A percentile compares a stretch with the other conserved stretches of the same genome.
phyloP scores from a whole-genome alignment of 2,329 filamentous ascomycete genomes.

The Cylindrodendrum hubeiense region DNA sequence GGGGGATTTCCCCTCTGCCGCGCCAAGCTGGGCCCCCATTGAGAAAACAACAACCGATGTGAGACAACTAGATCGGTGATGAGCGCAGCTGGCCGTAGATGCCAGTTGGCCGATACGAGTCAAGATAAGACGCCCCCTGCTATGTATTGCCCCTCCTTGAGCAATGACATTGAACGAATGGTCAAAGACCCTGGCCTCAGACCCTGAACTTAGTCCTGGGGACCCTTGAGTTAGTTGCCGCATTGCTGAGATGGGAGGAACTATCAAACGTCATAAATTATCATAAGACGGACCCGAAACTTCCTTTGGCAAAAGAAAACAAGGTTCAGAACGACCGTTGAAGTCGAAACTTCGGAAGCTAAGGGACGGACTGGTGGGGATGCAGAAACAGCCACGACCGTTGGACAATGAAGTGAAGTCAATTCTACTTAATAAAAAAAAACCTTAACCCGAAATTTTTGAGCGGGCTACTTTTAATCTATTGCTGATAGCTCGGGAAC shows the following conservation, averaged over 20 bases:
- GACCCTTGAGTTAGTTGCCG: constrained; percentile 1
- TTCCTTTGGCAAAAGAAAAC: neutral
- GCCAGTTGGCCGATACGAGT: neutral
- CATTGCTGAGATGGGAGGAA: constrained; percentile 2
- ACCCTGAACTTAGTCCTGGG: neutral
- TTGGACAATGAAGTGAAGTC: neutral
- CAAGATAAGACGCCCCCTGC: constrained; percentile 15
- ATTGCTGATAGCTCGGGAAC: neutral
- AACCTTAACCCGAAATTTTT: neutral
- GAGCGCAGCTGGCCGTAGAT: neutral
- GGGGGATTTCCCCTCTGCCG: constrained; percentile 5
- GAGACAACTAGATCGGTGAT: constrained; percentile 5
- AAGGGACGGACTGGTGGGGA: neutral
- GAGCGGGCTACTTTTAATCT: neutral
- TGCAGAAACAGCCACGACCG: neutral
- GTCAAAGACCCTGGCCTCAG: neutral
- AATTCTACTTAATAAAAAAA: neutral
- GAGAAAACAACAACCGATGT: constrained; percentile 9
- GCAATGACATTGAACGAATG: constrained; percentile 1
- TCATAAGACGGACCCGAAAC: neutral
- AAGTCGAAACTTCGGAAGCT: neutral
- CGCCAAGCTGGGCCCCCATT: constrained; percentile 10
- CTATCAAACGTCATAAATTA: neutral
- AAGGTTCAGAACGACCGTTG: neutral
- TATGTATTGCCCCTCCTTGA: neutral